Evolutionary conservation across 2,329 filamentous ascomycete genomes (phyloP), one percentile per base, ranked within the genome.

Genomic region (Aspergillus japonicus): DNA sequence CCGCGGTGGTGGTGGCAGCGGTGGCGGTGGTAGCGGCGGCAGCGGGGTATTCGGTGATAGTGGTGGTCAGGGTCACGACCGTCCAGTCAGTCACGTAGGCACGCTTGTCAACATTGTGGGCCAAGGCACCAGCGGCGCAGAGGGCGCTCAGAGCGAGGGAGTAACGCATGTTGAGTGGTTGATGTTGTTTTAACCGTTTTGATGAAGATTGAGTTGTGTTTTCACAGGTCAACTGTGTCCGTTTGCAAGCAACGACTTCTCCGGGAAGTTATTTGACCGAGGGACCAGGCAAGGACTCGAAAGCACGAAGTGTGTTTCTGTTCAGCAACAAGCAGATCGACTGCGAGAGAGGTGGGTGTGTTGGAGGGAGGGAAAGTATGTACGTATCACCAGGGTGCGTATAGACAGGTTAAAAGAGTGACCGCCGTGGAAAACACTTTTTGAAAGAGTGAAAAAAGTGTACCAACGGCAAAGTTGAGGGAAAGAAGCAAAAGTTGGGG

Each of bases 51-150:
- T 54, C 64, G 44, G 73, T 74, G 51, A 77, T 68, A 24, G 73
- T 76, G 55, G 68, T 65, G 61, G 76, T 78, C 50, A 75, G 66
- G 42, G 74, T 77, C 54, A 73, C 67, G 48, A 73, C 61, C 33
- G 70, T 73, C 69, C 75, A 70, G 35, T 77, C 73, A 56, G 73
- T 58, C 44, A 63, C 59, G 31, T 73, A 73, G 33, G 67, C 68
- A 56, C 71, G 73, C 68, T 75, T 75, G 51, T 74, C 66, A 48
- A 74, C 47, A 23, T 73, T 73, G 47, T 69, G 68, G 55, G 71
- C 75, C 61, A 72, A 59, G 44, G 70, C 68, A 58, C 74, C 68
- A 35, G 71, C 67, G 52, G 74, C 75, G 69, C 71, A 74, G 59
- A 77, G 63, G 50, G 73, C 75, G 54, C 71, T 69, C 50, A 77